Evolutionary conservation across 345 rosid species (phyloP).

Genomic region (Erysimum cheiranthoides): DNA sequence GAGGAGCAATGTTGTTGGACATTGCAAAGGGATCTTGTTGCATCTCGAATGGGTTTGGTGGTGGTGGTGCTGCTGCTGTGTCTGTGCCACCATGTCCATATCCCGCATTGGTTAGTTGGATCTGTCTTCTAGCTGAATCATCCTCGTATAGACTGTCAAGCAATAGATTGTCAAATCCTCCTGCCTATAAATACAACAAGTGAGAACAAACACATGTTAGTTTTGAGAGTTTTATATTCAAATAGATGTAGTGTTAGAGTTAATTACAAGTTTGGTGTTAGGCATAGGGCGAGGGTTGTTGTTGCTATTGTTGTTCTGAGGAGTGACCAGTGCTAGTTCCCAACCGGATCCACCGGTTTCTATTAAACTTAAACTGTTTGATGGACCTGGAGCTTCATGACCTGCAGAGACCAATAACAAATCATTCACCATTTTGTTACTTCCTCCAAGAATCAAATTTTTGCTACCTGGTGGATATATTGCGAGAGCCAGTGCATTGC

Average conservation of each 20-base stretch:
- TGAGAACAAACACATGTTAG: conserved; percentile 8
- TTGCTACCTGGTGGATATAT: conserved; percentile 80
- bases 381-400: conserved; percentile 49
- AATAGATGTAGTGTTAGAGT: not conserved
- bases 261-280: conserved; percentile 74
- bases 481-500: conserved; percentile 91
- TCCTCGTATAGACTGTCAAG: conserved; percentile 96
- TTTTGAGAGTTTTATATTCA: not conserved
- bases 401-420: conserved; percentile 50
- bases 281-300: conserved; percentile 48
- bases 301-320: conserved; percentile 78
- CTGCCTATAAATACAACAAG: conserved; percentile 57
- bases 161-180: conserved; percentile 89
- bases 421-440: conserved; percentile 5
- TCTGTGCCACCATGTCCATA: conserved; percentile 58
- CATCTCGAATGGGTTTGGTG: conserved; percentile 68
- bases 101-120: conserved; percentile 82
- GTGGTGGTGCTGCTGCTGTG: conserved; percentile 38
- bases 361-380: conserved; percentile 59
- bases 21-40: conserved; percentile 75
- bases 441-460: conserved; percentile 26
- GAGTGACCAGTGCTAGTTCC: conserved; percentile 92
- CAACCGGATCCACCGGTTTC: conserved; percentile 74
- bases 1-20: conserved; percentile 77
- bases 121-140: conserved; percentile 74